Evolutionary conservation across 768 basidiomycete genomes (phyloP).

Genomic region (Rhizopogon roseolus): DNA sequence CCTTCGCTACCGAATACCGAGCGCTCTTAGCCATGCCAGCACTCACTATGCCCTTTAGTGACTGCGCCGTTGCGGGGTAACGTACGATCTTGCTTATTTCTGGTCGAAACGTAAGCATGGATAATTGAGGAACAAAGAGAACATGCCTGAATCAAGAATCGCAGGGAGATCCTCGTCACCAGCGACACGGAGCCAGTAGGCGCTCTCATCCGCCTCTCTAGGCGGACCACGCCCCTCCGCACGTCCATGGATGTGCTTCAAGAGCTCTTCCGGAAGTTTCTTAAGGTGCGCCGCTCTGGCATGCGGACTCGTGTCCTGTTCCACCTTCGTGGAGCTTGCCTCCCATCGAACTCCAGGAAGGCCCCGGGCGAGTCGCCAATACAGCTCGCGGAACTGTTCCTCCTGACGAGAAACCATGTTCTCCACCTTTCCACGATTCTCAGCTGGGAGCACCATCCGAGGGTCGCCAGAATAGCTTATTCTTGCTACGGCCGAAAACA

Average conservation of each 20-base stretch:
- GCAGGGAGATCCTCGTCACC: constrained; percentile 53
- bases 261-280: constrained; percentile 71
- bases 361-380: constrained; percentile 72
- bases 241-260: constrained; percentile 44
- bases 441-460: constrained; percentile 89
- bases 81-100: constrained; percentile 78
- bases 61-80: constrained; percentile 79
- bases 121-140: neutral
- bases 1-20: constrained; percentile 70
- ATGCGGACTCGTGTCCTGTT: constrained; percentile 71
- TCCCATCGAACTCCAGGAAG: constrained; percentile 81
- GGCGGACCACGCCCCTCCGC: constrained; percentile 28
- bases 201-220: constrained; percentile 62
- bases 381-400: constrained; percentile 83
- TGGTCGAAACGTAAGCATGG: constrained; percentile 21
- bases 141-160: constrained; percentile 52
- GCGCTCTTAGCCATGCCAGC: constrained; percentile 78
- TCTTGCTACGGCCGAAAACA: constrained; percentile 82
- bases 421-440: constrained; percentile 90
- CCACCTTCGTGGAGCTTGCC: constrained; percentile 40
- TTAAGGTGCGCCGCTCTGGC: constrained; percentile 69
- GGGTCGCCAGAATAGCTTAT: constrained; percentile 89
- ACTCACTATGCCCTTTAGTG: constrained; percentile 80
- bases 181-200: constrained; percentile 72
- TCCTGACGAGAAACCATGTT: constrained; percentile 88